Percentiles rank a stretch among this genome's conserved stretches.
These are phyloP conservation scores for Psilocybe cubensis DNA, from an alignment of 768 basidiomycete genomes.

Conservation along the genomic window DNA sequence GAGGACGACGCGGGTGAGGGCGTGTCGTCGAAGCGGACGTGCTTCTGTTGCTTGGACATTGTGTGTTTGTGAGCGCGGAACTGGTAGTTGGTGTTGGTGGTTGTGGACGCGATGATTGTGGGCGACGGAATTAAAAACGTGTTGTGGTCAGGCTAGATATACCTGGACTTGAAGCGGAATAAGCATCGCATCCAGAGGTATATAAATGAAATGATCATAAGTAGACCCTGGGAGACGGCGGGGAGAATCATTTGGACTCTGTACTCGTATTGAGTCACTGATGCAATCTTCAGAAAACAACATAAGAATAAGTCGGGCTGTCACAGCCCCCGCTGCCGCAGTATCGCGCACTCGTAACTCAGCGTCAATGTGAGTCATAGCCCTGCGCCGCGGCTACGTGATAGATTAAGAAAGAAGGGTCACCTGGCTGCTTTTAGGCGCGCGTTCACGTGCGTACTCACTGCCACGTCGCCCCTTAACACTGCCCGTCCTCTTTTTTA, in stretches of 20 bases:
- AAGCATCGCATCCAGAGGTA: background rate
- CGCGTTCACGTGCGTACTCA: background rate
- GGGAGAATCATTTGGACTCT: background rate
- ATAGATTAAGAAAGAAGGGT: background rate
- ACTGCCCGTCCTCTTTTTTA: background rate
- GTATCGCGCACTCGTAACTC: background rate
- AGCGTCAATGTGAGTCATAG: background rate
- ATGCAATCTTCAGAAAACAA: background rate
- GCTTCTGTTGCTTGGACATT: background rate
- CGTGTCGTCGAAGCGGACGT: background rate
- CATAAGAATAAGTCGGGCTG: background rate
- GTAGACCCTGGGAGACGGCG: background rate
- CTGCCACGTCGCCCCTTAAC: background rate
- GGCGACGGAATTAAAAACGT: background rate
- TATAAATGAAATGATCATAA: background rate
- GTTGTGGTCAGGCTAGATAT: background rate
- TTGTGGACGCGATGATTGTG: background rate
- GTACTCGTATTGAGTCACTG: background rate
- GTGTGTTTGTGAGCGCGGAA: background rate
- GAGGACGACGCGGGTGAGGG: background rate
- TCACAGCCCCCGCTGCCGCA: background rate
- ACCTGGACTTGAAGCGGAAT: background rate
- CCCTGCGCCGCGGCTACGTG: background rate
- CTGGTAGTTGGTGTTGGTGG: background rate
- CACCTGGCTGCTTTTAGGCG: background rate